Base-by-base conservation (phyloP, 345 rosid genomes). In the Citrus maxima region DNA sequence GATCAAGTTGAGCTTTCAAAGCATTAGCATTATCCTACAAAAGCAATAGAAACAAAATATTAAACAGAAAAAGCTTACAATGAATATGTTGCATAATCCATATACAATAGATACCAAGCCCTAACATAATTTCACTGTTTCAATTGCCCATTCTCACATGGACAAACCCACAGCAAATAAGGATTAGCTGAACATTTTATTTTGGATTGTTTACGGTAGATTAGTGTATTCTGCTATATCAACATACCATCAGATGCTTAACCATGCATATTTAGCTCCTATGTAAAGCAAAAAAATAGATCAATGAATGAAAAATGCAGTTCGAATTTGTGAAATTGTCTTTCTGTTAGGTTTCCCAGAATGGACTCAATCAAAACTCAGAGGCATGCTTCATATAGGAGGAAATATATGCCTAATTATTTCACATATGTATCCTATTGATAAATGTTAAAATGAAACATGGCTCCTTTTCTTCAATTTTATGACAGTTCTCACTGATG, bases 1-100 rank as follows among this genome's bases (percentile, higher is more conserved):
- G 97, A 81, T 90, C 94, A 34, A 82, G 90, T 76, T 90, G 94
- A 78, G 90, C 83, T 88, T 86, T 90, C 84, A 92, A 71, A 80
- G 89, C 16, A 80, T 51, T 84, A 42, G 92, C 92, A 81, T 85
- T 90, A 78, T 89, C 94, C 97, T 92, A 87, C 51, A 46, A 46
- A 46, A 46, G 4, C 16, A 18, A 18, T 54, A 54, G 22, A 54
- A 18, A 46, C 51, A 46, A 5, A 46, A 13, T 46, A 13, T 46
- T 42, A 46, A 54, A 54, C 58, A 54, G 35, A 37, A 40, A 56
- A 8, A n/a, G 24, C 28, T 65, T 34, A 76, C 4, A 77, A 34
- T 4, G 3, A 60, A 51, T 76, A 46, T 16, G 22, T 54, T 10
- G 7, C 4, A 65, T 9, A 25, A 12, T 35, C 65, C n/a, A 24